Conservation (phyloP, 148 eudicot genomes). For the Pouteria glomerata region DNA sequence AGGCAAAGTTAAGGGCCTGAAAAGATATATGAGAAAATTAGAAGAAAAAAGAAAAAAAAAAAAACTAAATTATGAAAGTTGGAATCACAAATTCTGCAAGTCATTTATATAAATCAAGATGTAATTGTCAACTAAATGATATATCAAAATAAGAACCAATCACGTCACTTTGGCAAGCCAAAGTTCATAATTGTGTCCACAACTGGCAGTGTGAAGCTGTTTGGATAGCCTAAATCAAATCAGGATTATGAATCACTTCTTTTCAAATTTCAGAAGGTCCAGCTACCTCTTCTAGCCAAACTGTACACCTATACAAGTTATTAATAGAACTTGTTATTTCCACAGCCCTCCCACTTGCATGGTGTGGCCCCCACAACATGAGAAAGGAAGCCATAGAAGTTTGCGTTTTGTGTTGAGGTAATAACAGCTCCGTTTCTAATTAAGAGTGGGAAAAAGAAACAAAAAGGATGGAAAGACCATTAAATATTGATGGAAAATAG, state of each 20-base stretch:
- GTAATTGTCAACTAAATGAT: background rate
- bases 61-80: background rate
- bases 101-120: background rate
- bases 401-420: background rate
- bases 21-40: background rate
- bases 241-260: background rate
- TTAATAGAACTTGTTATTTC: background rate
- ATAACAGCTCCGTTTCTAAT: background rate
- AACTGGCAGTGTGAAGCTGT: background rate
- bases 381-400: background rate
- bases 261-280: background rate
- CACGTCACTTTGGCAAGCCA: background rate
- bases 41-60: background rate
- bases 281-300: background rate
- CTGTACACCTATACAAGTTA: background rate
- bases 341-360: background rate
- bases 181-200: background rate
- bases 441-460: background rate
- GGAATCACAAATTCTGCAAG: background rate
- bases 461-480: background rate
- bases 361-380: background rate
- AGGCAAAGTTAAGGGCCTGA: constrained; percentile 89
- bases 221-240: background rate
- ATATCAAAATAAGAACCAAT: background rate
- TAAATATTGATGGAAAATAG: background rate